A percentile compares a stretch with the other conserved stretches of the same genome.
phyloP scores from a whole-genome alignment of 352 stramenopile species.

The Phytophthora niederhauseri region DNA sequence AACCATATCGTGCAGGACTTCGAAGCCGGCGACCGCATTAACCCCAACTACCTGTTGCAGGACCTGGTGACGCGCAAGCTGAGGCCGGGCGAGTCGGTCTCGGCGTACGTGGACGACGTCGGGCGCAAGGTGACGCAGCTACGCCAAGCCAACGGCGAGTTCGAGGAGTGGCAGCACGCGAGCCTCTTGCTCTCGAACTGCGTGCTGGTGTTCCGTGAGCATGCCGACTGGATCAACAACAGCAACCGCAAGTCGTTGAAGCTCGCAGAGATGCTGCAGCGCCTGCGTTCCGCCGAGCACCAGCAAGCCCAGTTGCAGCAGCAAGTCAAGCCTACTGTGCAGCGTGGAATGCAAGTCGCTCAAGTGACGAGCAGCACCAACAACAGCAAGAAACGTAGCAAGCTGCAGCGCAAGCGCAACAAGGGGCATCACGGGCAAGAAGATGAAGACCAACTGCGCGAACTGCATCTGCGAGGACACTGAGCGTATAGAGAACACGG shows the following conservation, averaged over 20 bases:
- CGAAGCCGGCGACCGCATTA: constrained; percentile 4
- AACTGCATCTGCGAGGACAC: too few relatives aligned
- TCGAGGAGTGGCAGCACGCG: constrained; percentile 6
- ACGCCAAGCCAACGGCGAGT: constrained; percentile 4
- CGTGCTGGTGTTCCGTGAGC: constrained; percentile 6
- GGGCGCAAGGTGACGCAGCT: constrained; percentile 3
- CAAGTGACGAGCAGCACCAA: not conserved
- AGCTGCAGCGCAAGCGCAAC: not conserved
- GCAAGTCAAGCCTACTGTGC: constrained; percentile 2
- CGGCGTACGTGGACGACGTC: constrained; percentile 3
- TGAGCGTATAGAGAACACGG: not conserved
- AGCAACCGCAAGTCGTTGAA: constrained; percentile 2
- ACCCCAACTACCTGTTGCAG: constrained; percentile 6
- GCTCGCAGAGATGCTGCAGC: not conserved
- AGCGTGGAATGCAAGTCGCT: not conserved
- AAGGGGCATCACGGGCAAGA: not conserved
- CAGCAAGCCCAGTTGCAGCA: not conserved
- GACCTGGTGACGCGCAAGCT: constrained; percentile 6
- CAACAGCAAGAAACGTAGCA: not conserved
- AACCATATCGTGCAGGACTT: constrained; percentile 6
- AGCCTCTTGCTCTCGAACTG: constrained; percentile 12
- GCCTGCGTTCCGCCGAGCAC: constrained; percentile 3
- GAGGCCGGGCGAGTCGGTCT: not conserved
- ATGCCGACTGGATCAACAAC: constrained; percentile 7
- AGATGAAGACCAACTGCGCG: not conserved